phyloP scores from a whole-genome alignment of 2,329 filamentous ascomycete genomes.

The Coniochaeta sp. region DNA sequence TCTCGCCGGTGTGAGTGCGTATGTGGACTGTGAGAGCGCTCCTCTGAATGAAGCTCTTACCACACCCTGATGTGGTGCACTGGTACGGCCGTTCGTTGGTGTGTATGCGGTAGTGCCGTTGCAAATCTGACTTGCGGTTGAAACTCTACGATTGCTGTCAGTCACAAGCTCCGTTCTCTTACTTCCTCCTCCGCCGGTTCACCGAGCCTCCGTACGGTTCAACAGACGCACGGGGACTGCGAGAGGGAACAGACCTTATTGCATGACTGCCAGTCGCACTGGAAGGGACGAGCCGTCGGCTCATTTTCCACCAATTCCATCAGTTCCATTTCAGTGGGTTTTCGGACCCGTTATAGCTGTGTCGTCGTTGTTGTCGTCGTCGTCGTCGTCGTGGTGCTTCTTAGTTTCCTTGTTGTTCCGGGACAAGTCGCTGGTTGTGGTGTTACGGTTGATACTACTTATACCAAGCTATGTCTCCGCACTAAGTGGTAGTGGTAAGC shows the following conservation, averaged over 20 bases:
- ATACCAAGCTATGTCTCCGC: slow-evolving; percentile 15
- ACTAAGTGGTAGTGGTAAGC: not conserved
- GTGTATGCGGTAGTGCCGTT: slow-evolving; percentile 64
- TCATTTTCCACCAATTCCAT: slow-evolving; percentile 59
- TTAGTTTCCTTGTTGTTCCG: slow-evolving; percentile 8
- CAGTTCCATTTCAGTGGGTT: slow-evolving; percentile 46
- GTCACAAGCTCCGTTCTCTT: not conserved
- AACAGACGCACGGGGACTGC: not conserved
- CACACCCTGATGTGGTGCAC: slow-evolving; percentile 52
- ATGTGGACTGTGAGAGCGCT: slow-evolving; percentile 65
- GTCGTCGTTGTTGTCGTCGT: slow-evolving; percentile 3
- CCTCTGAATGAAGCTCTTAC: slow-evolving; percentile 64
- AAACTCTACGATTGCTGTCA: slow-evolving; percentile 48
- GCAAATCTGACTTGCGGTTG: slow-evolving; percentile 64
- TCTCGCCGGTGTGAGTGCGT: slow-evolving; percentile 64
- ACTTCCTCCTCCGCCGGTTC: not conserved
- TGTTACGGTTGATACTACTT: slow-evolving; percentile 18
- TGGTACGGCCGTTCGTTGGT: slow-evolving; percentile 63
- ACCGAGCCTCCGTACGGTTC: not conserved
- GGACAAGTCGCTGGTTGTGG: slow-evolving; percentile 10
- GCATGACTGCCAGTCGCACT: slow-evolving; percentile 56
- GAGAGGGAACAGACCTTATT: slow-evolving; percentile 43
- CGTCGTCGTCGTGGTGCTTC: slow-evolving; percentile 1
- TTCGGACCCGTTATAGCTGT: slow-evolving; percentile 6
- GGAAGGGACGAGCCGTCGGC: slow-evolving; percentile 52